Base-by-base conservation (phyloP, 208 protist species). In the Entamoeba invadens region DNA sequence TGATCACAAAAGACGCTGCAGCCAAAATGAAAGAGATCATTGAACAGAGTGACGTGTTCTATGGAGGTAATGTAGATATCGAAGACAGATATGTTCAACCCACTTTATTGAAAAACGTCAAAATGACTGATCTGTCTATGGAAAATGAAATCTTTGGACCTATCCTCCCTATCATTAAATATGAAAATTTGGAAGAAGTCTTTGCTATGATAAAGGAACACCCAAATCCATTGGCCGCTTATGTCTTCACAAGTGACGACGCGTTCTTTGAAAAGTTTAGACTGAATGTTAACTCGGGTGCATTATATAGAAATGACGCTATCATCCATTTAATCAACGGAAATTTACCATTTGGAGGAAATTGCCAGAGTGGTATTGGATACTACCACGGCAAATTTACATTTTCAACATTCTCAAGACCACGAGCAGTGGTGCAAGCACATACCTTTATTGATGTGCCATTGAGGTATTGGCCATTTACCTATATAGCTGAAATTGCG, bases 91-190 rank as follows among this genome's bases (percentile, higher is more conserved):
- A 96, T 47, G 95, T 98, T 44, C 94, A 96, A 35, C 97, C 97
- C 47, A 98, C 97, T 6, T 46, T 98, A 47, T 93, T 98, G 4
- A n/a, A 94, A n/a, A 45, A 96, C 94, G 94, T 96, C 14, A 91
- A 2, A 92, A 46, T 38, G 57, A 31, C 42, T 35, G 35, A 44
- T 5, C 94, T 94, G 35, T 87, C 97, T 21, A 96, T 98, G 95
- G 72, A 31, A 6, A 97, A 98, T 46, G 98, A 98, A 94, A 98
- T 98, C 72, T 98, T 98, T 95, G 98, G 97, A 6, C 98, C 98
- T 35, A 93, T 98, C 21, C 94, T 98, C 31, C 97, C 97, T n/a
- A 98, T 94, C 16, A 46, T 93, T 2, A 44, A 97, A 5, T 50
- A 95, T 8, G 96, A 96, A 94, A 93, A 96, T 44, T 91, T 93